phyloP scores from a whole-genome alignment of 73 alveolate species.

The Tetrahymena elliotti region DNA sequence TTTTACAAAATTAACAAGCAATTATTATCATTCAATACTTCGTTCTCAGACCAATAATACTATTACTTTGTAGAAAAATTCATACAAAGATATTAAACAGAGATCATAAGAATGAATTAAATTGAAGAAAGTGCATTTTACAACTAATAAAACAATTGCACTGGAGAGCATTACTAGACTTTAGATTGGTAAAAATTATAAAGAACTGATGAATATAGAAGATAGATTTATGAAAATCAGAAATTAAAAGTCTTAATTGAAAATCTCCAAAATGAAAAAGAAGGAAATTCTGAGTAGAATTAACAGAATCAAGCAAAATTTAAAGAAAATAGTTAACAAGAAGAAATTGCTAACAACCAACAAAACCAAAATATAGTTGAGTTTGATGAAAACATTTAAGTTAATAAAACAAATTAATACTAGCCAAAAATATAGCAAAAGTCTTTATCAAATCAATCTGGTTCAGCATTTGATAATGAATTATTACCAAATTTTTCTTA shows the following conservation, averaged over 20 bases:
- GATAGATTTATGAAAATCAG: neutral
- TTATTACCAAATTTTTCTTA: neutral
- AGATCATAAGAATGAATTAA: neutral
- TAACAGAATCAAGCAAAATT: no score
- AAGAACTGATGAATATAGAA: neutral
- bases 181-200: neutral
- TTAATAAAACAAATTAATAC: neutral
- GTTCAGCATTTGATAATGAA: no score
- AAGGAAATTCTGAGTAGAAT: neutral
- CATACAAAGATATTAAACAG: neutral
- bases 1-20: neutral
- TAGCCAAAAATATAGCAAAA: neutral
- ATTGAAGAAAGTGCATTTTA: neutral
- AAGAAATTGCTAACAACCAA: neutral
- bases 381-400: neutral
- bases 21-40: neutral
- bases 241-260: neutral
- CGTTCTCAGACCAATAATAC: neutral
- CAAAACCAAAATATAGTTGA: no score
- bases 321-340: no score
- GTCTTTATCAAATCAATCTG: neutral
- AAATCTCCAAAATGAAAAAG: neutral
- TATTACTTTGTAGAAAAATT: neutral
- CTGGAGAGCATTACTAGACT: neutral
- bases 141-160: neutral